Conservation (phyloP, 148 eudicot species). For the Mesembryanthemum crystallinum region DNA sequence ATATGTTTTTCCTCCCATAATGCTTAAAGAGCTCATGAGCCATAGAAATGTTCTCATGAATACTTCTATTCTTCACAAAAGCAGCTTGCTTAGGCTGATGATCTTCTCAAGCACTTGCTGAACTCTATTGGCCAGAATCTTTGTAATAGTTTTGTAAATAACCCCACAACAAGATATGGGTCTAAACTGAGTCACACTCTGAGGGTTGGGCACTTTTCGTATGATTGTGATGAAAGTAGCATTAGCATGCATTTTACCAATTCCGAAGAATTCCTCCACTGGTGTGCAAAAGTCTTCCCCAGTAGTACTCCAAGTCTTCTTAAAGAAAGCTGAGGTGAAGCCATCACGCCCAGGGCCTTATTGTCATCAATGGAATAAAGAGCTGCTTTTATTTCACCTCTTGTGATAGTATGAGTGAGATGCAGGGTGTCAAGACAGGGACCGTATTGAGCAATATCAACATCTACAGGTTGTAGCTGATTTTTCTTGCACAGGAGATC, state of each 20-base stretch:
- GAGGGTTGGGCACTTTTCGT: background rate
- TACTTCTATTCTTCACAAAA: background rate
- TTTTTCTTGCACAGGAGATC: too few species aligned
- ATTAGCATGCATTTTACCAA: background rate
- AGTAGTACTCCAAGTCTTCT: too few species aligned
- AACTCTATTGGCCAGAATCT: background rate
- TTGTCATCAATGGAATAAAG: too few species aligned
- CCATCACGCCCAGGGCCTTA: too few species aligned
- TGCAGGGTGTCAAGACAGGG: too few species aligned
- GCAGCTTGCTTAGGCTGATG: background rate
- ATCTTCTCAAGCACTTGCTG: background rate
- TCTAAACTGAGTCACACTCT: background rate
- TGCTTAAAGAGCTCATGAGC: background rate
- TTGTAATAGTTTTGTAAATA: background rate
- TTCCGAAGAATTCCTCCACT: too few species aligned
- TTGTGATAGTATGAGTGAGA: too few species aligned
- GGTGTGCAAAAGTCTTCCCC: too few species aligned
- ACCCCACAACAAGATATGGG: background rate
- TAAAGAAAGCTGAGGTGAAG: too few species aligned
- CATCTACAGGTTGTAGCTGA: too few species aligned
- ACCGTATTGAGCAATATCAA: too few species aligned
- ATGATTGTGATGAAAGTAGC: background rate
- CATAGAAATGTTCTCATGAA: background rate
- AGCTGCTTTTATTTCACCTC: too few species aligned
- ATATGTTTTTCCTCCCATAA: background rate